Evolutionary conservation across 768 basidiomycete genomes (phyloP).

Genomic region (Russula brevipes): DNA sequence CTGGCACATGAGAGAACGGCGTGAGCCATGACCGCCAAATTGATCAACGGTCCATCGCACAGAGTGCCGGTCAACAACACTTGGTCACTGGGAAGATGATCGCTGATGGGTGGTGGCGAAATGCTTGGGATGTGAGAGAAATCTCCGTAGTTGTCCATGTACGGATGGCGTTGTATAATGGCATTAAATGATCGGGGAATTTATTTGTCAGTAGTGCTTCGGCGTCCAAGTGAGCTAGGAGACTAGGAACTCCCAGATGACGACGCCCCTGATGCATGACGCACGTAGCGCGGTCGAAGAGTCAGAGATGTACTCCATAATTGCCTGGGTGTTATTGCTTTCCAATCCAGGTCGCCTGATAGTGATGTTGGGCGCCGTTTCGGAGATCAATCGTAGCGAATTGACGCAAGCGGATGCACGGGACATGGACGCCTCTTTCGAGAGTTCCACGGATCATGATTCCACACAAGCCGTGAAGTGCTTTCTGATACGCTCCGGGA

Average conservation of each 20-base stretch:
- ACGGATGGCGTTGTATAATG: background rate
- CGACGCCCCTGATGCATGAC: background rate
- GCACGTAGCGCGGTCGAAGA: slow-evolving; percentile 1
- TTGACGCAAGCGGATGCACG: slow-evolving; percentile 2
- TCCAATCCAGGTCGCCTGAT: background rate
- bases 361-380: background rate
- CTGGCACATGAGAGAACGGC: background rate
- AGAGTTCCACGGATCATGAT: background rate
- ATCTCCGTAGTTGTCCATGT: background rate
- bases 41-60: slow-evolving; percentile 7
- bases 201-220: background rate
- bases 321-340: background rate
- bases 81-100: background rate
- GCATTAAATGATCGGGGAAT: background rate
- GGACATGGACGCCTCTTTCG: slow-evolving; percentile 1
- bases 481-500: background rate
- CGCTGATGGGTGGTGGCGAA: background rate
- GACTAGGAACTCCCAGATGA: background rate
- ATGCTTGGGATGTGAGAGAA: background rate
- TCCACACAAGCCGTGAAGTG: slow-evolving; percentile 3
- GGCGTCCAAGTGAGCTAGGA: background rate
- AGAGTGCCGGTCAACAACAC: background rate
- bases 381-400: slow-evolving; percentile 1
- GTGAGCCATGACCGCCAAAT: background rate
- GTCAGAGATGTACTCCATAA: background rate